These are phyloP conservation scores for Tylopilus orsonianus DNA, from an alignment of 1,284 basidiomycete species.

Conservation along the genomic window DNA sequence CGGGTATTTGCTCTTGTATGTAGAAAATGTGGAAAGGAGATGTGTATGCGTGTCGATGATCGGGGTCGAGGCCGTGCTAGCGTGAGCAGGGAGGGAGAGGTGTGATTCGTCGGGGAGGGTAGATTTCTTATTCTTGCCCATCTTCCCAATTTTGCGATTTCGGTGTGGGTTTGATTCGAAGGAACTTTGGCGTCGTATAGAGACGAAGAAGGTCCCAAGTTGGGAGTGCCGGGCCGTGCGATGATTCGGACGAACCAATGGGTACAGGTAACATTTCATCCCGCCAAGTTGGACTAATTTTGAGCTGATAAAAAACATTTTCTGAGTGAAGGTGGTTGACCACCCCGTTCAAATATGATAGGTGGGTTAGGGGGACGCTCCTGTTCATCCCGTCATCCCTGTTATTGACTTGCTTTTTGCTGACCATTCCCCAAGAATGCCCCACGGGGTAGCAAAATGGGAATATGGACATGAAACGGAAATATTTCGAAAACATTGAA, in stretches of 20 bases:
- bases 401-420: too few relatives aligned
- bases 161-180: background rate
- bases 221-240: slow-evolving; percentile 3
- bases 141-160: slow-evolving; percentile 9
- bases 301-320: too few relatives aligned
- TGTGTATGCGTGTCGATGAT: slow-evolving; percentile 83
- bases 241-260: background rate
- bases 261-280: too few relatives aligned
- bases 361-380: too few relatives aligned
- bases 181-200: background rate
- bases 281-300: too few relatives aligned
- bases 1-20: slow-evolving; percentile 61
- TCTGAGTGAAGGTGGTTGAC: too few relatives aligned
- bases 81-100: slow-evolving; percentile 32
- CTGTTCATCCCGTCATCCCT: too few relatives aligned
- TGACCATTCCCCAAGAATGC: too few relatives aligned
- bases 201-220: background rate
- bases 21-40: slow-evolving; percentile 64
- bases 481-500: too few relatives aligned
- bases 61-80: slow-evolving; percentile 31
- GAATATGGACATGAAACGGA: too few relatives aligned
- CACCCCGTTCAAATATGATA: too few relatives aligned
- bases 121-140: slow-evolving; percentile 39
- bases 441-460: too few relatives aligned
- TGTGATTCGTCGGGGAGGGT: slow-evolving; percentile 30